Evolutionary conservation across 2,329 filamentous ascomycete genomes (phyloP).

Genomic region (Claviceps sorghi): DNA sequence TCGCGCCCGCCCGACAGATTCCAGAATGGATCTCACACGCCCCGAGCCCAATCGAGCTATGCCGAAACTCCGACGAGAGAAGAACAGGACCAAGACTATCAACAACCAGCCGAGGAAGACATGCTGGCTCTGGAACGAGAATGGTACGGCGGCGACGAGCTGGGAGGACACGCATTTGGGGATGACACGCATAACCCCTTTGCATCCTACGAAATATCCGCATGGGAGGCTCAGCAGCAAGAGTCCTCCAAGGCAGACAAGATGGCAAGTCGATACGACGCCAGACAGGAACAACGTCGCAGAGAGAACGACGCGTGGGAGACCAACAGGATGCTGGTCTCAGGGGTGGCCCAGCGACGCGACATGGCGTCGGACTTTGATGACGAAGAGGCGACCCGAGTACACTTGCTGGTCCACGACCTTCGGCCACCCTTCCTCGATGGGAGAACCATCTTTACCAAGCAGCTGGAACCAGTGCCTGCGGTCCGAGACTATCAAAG

Average conservation of each 20-base stretch:
- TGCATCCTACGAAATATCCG: slow-evolving; percentile 57
- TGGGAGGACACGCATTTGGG: slow-evolving; percentile 66
- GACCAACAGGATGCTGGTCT: slow-evolving; percentile 94
- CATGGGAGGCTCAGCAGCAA: slow-evolving; percentile 63
- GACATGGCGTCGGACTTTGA: slow-evolving; percentile 74
- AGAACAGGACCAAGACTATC: slow-evolving; percentile 32
- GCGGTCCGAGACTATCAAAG: slow-evolving; percentile 89
- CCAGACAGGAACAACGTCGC: slow-evolving; percentile 68
- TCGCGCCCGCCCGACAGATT: slow-evolving; percentile 14
- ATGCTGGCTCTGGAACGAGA: slow-evolving; percentile 68
- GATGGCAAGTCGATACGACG: slow-evolving; percentile 55
- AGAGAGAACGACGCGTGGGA: slow-evolving; percentile 97
- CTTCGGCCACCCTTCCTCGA: slow-evolving; percentile 89
- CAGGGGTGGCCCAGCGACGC: slow-evolving; percentile 80
- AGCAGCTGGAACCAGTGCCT: slow-evolving; percentile 87
- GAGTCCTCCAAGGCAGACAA: slow-evolving; percentile 66
- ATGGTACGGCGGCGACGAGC: slow-evolving; percentile 84
- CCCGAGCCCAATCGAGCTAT: slow-evolving; percentile 23
- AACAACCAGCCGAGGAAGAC: slow-evolving; percentile 54
- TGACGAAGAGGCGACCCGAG: slow-evolving; percentile 76
- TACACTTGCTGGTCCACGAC: slow-evolving; percentile 88
- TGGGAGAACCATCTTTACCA: slow-evolving; percentile 90
- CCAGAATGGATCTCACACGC: slow-evolving; percentile 21
- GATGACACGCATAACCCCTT: slow-evolving; percentile 92
- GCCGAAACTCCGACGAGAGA: slow-evolving; percentile 23